Percentiles rank a stretch among this genome's conserved stretches.
phyloP scores from a whole-genome alignment of 1,284 basidiomycete species.

The Leccinum discolor region DNA sequence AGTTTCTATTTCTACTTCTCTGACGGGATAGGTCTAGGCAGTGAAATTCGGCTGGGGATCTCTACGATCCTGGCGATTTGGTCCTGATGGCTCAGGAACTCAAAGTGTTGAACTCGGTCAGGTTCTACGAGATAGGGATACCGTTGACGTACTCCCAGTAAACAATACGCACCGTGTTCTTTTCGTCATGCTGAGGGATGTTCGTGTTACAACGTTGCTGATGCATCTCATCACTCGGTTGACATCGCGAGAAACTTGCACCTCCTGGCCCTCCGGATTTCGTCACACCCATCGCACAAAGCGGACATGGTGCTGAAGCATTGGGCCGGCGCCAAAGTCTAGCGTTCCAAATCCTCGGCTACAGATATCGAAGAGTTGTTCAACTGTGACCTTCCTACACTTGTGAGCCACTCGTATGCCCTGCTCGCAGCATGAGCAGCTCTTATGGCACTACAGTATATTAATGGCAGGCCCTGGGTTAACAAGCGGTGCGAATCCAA shows the following conservation, averaged over 20 bases:
- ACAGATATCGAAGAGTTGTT: conserved; percentile 61
- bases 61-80: conserved; percentile 90
- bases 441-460: too few relatives aligned
- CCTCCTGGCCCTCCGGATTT: conserved; percentile 91
- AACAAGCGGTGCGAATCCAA: neutral
- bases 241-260: conserved; percentile 84
- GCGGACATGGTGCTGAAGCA: conserved; percentile 91
- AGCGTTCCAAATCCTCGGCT: conserved; percentile 62
- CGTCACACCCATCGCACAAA: conserved; percentile 74
- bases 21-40: conserved; percentile 53
- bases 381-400: too few relatives aligned
- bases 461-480: neutral
- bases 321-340: conserved; percentile 94
- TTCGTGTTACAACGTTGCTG: conserved; percentile 62
- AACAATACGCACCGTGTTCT: conserved; percentile 19
- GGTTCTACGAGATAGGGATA: conserved; percentile 91
- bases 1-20: neutral
- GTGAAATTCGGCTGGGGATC: conserved; percentile 94
- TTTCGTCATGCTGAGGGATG: neutral
- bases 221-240: conserved; percentile 82
- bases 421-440: too few relatives aligned
- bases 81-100: conserved; percentile 90
- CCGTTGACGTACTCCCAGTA: conserved; percentile 92
- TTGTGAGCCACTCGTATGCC: too few relatives aligned
- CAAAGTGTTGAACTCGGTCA: conserved; percentile 94